Base-by-base conservation (phyloP, 495 filamentous ascomycete genomes). In the Penicillium arizonense region DNA sequence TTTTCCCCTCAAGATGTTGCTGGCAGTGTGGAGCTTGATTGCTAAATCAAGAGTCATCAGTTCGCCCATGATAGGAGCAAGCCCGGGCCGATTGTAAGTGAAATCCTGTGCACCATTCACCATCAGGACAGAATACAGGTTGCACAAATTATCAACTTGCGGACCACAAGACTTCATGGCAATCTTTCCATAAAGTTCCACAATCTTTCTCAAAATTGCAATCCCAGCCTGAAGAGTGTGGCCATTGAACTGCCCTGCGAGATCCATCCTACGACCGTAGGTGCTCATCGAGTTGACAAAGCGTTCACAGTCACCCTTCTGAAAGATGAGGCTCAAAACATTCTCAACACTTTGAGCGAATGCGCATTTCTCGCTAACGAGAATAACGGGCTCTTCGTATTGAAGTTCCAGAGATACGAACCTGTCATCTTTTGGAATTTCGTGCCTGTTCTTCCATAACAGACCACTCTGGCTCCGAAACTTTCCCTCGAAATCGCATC, bases 401-500 rank as follows among this genome's bases (percentile, higher is more conserved):
- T 28, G 18, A 6, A 18, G 26, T 9, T 50, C 26, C 13, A 60
- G 24, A 28, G 40, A 61, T 7, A 30, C 28, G 12, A 55, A 20
- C 28, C 24, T 46, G 5, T 13, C 9, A 13, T 37, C 10, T 1
- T 35, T 12, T 0, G 56, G 50, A 9, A 26, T 6, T 5, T 20
- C 14, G 36, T 52, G 11, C 5, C 57, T 50, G 3, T 37, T 3
- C 12, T 53, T 24, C 61, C 61, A 64, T 2, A 0, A 5, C n/a
- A 55, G 42, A 11, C 28, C 42, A 11, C 47, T 55, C 1, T 3
- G 10, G 1, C n/a, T 10, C n/a, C 50, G 3, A 42, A 61, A 64
- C 2, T 16, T 23, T 14, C 18, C n/a, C 33, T 35, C 6, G 13
- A 60, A 64, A 4, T 12, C 10, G 3, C 1, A 2, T 7, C 47